Conservation (phyloP, 2,329 filamentous ascomycete genomes). For the Allantophomopsis lycopodina region DNA sequence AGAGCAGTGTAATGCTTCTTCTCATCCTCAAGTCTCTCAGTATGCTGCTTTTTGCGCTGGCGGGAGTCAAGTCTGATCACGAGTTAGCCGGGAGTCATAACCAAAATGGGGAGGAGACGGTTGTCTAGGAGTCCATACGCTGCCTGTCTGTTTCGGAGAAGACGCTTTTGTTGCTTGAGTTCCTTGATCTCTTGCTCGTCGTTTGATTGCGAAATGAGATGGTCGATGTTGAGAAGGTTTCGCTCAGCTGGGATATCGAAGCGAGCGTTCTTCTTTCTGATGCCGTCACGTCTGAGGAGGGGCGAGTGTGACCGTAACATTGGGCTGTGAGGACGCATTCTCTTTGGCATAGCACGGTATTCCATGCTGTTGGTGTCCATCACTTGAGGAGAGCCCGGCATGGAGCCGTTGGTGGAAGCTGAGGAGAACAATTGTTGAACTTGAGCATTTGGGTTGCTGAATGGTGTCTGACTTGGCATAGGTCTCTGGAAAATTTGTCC, state of each 20-base stretch:
- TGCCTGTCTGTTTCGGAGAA: slow-evolving; percentile 89
- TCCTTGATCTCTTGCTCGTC: slow-evolving; percentile 94
- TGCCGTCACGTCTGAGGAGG: slow-evolving; percentile 40
- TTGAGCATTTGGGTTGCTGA: slow-evolving; percentile 34
- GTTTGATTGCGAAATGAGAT: slow-evolving; percentile 74
- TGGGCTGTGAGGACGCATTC: slow-evolving; percentile 55
- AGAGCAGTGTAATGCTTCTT: slow-evolving; percentile 79
- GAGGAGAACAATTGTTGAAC: slow-evolving; percentile 37
- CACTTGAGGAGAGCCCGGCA: slow-evolving; percentile 43
- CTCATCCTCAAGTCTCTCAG: slow-evolving; percentile 89
- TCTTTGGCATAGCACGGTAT: slow-evolving; percentile 35
- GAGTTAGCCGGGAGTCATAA: slow-evolving; percentile 10
- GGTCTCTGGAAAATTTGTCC: slow-evolving; percentile 35
- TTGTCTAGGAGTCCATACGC: slow-evolving; percentile 49
- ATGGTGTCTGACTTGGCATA: slow-evolving; percentile 38
- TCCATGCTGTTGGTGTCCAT: slow-evolving; percentile 31
- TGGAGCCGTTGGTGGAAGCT: slow-evolving; percentile 30
- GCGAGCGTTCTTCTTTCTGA: slow-evolving; percentile 96
- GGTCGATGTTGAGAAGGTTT: slow-evolving; percentile 88
- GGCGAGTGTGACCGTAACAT: slow-evolving; percentile 61
- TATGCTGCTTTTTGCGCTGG: slow-evolving; percentile 96
- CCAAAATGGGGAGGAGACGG: slow-evolving; percentile 7
- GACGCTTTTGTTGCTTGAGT: slow-evolving; percentile 93
- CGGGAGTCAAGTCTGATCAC: slow-evolving; percentile 71
- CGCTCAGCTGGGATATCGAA: slow-evolving; percentile 94